Base-by-base conservation (phyloP, 2,329 filamentous ascomycete genomes). In the Fusarium newnesense region DNA sequence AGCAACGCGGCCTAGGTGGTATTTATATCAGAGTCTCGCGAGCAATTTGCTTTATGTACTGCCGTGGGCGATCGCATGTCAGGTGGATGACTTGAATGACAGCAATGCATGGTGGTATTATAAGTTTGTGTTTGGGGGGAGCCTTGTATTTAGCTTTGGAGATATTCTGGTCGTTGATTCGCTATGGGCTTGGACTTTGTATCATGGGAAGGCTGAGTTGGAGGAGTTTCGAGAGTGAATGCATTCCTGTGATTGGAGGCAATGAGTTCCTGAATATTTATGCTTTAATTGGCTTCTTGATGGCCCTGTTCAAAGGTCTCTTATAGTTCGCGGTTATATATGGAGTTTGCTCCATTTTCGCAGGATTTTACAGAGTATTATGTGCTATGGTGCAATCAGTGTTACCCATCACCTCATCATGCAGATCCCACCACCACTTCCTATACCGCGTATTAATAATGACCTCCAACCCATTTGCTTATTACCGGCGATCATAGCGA, bases 1-100 rank as follows among this genome's bases (percentile, higher is more conserved):
- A n/a, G n/a, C n/a, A n/a, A n/a, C n/a, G n/a, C n/a, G n/a, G n/a
- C 91, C 91, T 0, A 82, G 83, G 4, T 94, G 90, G 91, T 94
- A 93, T 77, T 83, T 94, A 0, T 89, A 87, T 65, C 91, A 94
- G 78, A 90, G 89, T 7, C 80, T 94, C 2, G 86, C 83, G 0
- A 92, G 91, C 11, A 94, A 94, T 74, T 53, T 94, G 0, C 79
- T 91, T 0, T 94, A 91, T 77, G 91, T 94, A 0, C 80, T 94
- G 6, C 92, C 91, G 0, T 94, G 92, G 91, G 91, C 92, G 0
- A 88, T 94, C 44, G 90, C 87, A 0, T 90, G 87, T 67, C 87
- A 86, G 57, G 83, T 81, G 9, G 81, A 80, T n/a, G 61, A 80
- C 4, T 80, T 92, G 50, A 84, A 86, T 11, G 78, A 83, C 7